These are phyloP conservation scores for Wilhelminamyces savonicus DNA, from an alignment of 805 yeast genomes.

Conservation along the genomic window DNA sequence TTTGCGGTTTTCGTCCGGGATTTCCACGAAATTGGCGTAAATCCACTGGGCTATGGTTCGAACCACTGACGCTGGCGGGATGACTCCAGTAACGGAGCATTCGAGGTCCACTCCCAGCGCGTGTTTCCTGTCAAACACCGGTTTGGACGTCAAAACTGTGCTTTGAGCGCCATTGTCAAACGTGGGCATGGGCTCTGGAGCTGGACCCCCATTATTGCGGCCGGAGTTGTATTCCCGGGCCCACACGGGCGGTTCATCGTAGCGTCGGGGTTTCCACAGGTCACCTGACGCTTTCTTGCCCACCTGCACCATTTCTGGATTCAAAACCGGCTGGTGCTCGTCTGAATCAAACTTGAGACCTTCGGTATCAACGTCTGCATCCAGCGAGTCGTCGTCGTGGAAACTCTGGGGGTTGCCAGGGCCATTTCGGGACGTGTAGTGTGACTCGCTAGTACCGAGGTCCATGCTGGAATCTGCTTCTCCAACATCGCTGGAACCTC, in stretches of 20 bases:
- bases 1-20: conserved; percentile 48
- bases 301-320: conserved; percentile 17
- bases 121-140: conserved; percentile 24
- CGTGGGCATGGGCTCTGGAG: neutral
- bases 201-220: neutral
- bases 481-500: too few relatives aligned
- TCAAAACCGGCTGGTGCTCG: too few relatives aligned
- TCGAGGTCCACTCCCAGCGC: conserved; percentile 33
- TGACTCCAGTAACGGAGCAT: conserved; percentile 63
- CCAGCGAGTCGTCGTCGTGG: conserved; percentile 1
- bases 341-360: conserved; percentile 11
- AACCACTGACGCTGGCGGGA: conserved; percentile 75
- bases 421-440: conserved; percentile 31
- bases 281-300: conserved; percentile 9
- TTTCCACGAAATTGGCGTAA: conserved; percentile 69
- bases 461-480: conserved; percentile 26
- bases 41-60: conserved; percentile 85
- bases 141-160: conserved; percentile 6
- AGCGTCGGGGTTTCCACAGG: conserved; percentile 51
- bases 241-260: conserved; percentile 71
- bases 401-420: conserved; percentile 21
- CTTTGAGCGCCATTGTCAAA: neutral
- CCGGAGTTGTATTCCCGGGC: conserved; percentile 58
- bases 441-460: conserved; percentile 10
- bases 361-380: neutral